phyloP scores from a whole-genome alignment of 768 basidiomycete species.

The Phlegmacium glaucopus region DNA sequence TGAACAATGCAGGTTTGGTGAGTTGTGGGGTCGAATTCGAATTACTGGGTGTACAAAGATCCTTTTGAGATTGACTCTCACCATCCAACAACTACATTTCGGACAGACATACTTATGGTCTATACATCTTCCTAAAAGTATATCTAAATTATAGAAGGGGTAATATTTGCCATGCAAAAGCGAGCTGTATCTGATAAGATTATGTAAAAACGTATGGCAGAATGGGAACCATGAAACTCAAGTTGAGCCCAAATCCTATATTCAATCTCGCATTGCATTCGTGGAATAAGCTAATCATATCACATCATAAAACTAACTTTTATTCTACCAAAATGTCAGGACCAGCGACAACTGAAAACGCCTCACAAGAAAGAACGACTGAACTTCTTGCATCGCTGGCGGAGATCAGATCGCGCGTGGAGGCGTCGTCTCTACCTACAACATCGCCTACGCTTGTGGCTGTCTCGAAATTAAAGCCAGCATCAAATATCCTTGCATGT shows the following conservation, averaged over 20 bases:
- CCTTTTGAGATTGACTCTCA: too few species aligned
- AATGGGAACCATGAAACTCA: too few species aligned
- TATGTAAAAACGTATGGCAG: too few species aligned
- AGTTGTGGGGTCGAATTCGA: too few species aligned
- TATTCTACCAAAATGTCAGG: constrained; percentile 11
- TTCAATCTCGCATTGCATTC: not conserved
- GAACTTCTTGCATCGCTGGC: constrained; percentile 54
- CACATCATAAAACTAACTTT: too few species aligned
- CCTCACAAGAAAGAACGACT: constrained; percentile 39
- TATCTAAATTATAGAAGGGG: too few species aligned
- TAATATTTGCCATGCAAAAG: too few species aligned
- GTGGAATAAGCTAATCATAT: not conserved
- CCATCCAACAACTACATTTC: too few species aligned
- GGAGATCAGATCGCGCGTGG: constrained; percentile 50
- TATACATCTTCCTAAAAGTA: too few species aligned
- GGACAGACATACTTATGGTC: too few species aligned
- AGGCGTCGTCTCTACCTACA: constrained; percentile 25
- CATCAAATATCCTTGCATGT: constrained; percentile 80
- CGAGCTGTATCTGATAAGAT: not conserved
- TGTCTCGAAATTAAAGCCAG: constrained; percentile 92
- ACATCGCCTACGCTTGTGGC: constrained; percentile 61
- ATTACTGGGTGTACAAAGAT: too few species aligned
- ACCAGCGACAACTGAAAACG: constrained; percentile 7
- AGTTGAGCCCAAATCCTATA: not conserved
- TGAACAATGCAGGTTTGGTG: too few species aligned